phyloP scores from a whole-genome alignment of 345 rosid genomes.

The Sapria himalayana region DNA sequence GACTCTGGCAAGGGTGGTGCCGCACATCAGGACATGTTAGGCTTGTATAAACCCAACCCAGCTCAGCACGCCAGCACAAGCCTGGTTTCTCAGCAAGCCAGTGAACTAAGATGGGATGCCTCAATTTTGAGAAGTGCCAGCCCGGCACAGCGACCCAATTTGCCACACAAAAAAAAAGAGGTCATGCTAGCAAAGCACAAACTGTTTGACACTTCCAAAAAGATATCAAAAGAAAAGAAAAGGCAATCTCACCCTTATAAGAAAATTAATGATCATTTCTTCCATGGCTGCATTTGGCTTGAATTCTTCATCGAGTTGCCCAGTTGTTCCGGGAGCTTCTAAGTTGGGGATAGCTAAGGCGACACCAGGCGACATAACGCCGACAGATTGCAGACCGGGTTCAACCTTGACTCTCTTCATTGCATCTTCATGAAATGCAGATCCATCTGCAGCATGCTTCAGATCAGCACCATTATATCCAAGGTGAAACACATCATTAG shows the following conservation, averaged over 20 bases:
- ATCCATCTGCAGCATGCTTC: slow-evolving; percentile 61
- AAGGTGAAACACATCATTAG: slow-evolving; percentile 32
- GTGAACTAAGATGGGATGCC: too few species aligned
- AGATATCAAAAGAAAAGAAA: slow-evolving; percentile 5
- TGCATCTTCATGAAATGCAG: slow-evolving; percentile 61
- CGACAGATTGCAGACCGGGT: slow-evolving; percentile 81
- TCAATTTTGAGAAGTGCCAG: too few species aligned
- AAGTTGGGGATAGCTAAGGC: slow-evolving; percentile 66
- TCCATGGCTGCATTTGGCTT: slow-evolving; percentile 99
- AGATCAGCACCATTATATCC: slow-evolving; percentile 33
- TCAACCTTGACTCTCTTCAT: slow-evolving; percentile 79
- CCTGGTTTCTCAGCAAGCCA: too few species aligned
- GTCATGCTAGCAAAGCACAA: neutral
- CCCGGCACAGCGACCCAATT: neutral
- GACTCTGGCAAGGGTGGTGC: too few species aligned
- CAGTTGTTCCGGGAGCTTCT: slow-evolving; percentile 90
- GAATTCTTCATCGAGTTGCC: slow-evolving; percentile 96
- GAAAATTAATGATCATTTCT: slow-evolving; percentile 98
- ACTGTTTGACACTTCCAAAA: neutral
- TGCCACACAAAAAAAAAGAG: neutral
- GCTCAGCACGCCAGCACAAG: too few species aligned
- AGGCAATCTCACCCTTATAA: slow-evolving; percentile 62
- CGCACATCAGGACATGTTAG: too few species aligned
- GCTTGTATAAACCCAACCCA: too few species aligned
- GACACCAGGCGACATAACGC: slow-evolving; percentile 94